Conservation (phyloP, 1,284 basidiomycete species). For the Agroathelia rolfsii region DNA sequence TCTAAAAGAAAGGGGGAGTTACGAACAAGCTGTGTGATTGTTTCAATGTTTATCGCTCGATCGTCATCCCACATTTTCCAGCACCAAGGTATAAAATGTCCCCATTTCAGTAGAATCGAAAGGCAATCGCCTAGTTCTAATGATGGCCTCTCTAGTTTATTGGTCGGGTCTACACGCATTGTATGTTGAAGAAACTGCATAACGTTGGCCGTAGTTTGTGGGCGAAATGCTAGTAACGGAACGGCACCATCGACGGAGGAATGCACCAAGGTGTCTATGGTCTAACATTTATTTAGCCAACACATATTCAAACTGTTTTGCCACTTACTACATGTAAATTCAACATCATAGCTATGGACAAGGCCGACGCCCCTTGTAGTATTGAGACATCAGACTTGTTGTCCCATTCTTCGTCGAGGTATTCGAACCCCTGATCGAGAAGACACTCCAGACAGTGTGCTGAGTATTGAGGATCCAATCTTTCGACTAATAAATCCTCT, state of each 20-base stretch:
- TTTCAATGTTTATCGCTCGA: constrained; percentile 36
- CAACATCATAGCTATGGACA: too few species aligned
- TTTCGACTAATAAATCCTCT: constrained; percentile 2
- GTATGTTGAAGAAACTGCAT: constrained; percentile 35
- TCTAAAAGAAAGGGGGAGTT: not conserved
- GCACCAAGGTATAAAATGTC: constrained; percentile 43
- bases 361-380: too few species aligned
- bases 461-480: not conserved
- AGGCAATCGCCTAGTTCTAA: constrained; percentile 32
- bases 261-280: too few species aligned
- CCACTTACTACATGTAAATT: too few species aligned
- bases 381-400: not conserved
- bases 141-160: constrained; percentile 10
- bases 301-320: too few species aligned
- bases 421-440: constrained; percentile 4
- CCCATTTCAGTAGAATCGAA: constrained; percentile 42
- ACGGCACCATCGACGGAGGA: too few species aligned
- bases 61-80: constrained; percentile 56
- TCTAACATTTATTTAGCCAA: too few species aligned
- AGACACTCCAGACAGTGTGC: constrained; percentile 3
- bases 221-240: constrained; percentile 34
- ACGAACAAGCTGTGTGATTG: constrained; percentile 39
- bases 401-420: constrained; percentile 15
- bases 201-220: constrained; percentile 34
- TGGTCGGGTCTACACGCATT: too few species aligned